phyloP scores from a whole-genome alignment of 345 rosid genomes.

The Eutrema japonicum region DNA sequence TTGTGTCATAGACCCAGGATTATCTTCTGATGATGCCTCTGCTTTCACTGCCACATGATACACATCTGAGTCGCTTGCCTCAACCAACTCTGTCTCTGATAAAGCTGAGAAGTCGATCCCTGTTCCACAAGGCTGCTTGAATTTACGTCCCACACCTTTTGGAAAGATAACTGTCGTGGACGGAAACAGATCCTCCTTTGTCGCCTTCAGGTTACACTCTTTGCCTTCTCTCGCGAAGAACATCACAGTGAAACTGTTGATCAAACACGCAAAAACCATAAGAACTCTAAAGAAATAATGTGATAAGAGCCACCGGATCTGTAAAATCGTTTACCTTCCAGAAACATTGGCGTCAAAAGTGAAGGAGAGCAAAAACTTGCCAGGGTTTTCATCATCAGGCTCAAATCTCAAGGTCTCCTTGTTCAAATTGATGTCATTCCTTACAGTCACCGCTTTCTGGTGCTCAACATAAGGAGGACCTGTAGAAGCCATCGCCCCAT shows the following conservation, averaged over 20 bases:
- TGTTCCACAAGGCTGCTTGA: conserved; percentile 68
- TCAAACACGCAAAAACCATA: neutral
- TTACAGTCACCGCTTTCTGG: conserved; percentile 68
- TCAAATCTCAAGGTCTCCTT: conserved; percentile 68
- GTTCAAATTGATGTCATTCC: conserved; percentile 72
- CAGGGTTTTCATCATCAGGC: conserved; percentile 66
- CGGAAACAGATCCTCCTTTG: conserved; percentile 56
- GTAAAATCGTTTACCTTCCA: conserved; percentile 32
- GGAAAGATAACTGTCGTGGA: conserved; percentile 56
- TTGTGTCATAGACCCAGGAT: conserved; percentile 35
- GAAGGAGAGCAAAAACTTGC: conserved; percentile 65
- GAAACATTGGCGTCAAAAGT: conserved; percentile 76
- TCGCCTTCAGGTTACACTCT: conserved; percentile 58
- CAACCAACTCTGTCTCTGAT: conserved; percentile 56
- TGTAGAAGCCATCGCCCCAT: conserved; percentile 52
- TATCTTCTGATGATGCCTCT: conserved; percentile 60
- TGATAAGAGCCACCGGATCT: too few species aligned
- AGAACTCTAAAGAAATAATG: neutral
- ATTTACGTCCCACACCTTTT: conserved; percentile 73
- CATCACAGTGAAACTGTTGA: conserved; percentile 63
- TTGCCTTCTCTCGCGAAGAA: conserved; percentile 80
- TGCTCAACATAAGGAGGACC: conserved; percentile 64
- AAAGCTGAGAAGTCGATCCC: conserved; percentile 72
- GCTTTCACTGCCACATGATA: conserved; percentile 82
- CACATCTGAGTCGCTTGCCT: conserved; percentile 50